A percentile compares a stretch with the other conserved stretches of the same genome.
Evolutionary conservation across 768 basidiomycete genomes (phyloP).

Genomic region (Lactarius sp.): DNA sequence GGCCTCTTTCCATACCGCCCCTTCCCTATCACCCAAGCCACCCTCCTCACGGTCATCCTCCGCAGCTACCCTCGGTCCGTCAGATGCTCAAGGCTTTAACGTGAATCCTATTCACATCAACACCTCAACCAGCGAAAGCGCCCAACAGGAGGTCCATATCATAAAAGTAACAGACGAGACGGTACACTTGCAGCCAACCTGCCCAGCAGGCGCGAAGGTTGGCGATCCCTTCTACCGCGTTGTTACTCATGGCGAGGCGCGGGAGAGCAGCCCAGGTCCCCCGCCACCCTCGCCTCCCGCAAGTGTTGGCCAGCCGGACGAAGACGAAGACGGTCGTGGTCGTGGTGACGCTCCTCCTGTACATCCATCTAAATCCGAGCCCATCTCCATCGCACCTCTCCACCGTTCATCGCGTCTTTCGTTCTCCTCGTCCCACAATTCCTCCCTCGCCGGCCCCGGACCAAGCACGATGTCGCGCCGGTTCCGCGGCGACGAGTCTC

Average conservation of each 20-base stretch:
- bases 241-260: conserved; percentile 24
- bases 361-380: conserved; percentile 14
- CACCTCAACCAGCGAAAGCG: conserved; percentile 28
- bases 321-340: conserved; percentile 1
- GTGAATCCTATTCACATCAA: conserved; percentile 36
- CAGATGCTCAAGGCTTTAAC: conserved; percentile 17
- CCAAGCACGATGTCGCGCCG: conserved; percentile 20
- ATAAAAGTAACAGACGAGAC: conserved; percentile 49
- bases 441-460: conserved; percentile 20
- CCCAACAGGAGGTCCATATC: conserved; percentile 48
- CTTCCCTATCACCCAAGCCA: conserved; percentile 7
- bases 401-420: conserved; percentile 13
- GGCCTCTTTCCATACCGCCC: conserved; percentile 21
- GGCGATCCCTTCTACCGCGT: conserved; percentile 35
- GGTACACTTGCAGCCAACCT: conserved; percentile 40
- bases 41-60: conserved; percentile 25
- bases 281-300: conserved; percentile 54
- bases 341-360: background rate
- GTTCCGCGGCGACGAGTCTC: conserved; percentile 27
- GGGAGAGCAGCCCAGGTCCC: conserved; percentile 40
- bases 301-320: conserved; percentile 33
- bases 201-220: conserved; percentile 34
- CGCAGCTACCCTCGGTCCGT: conserved; percentile 10
- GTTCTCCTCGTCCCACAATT: conserved; percentile 18
- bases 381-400: background rate